Percentiles rank a stretch among this genome's conserved stretches.
Evolutionary conservation across 2,329 filamentous ascomycete genomes (phyloP).

Genomic region (Pezicula rhizophila): DNA sequence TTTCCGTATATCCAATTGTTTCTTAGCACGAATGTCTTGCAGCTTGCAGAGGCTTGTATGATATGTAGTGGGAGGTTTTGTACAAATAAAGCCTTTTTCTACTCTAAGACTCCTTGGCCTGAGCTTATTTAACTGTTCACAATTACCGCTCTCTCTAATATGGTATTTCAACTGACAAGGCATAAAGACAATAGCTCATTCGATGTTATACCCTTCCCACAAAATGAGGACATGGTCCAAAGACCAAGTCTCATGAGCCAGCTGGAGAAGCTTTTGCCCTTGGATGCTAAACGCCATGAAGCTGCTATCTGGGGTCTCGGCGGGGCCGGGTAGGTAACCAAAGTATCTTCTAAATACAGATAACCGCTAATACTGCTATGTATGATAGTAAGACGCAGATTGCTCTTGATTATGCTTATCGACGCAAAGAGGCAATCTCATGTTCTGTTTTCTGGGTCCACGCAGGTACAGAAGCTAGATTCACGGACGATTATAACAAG

Average conservation of each 20-base stretch:
- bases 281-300: neutral
- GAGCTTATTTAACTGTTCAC: too few relatives aligned
- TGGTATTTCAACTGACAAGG: too few relatives aligned
- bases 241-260: neutral
- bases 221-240: neutral
- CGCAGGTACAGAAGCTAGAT: slow-evolving; percentile 28
- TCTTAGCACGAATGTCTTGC: too few relatives aligned
- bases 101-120: too few relatives aligned
- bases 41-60: too few relatives aligned
- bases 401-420: slow-evolving; percentile 30
- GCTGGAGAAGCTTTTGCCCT: neutral
- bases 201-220: neutral
- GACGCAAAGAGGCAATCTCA: slow-evolving; percentile 12
- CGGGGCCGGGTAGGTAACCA: slow-evolving; percentile 9
- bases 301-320: slow-evolving; percentile 13
- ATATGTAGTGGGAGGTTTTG: too few relatives aligned
- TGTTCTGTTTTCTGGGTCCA: slow-evolving; percentile 34
- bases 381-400: slow-evolving; percentile 32
- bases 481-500: slow-evolving; percentile 25
- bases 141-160: too few relatives aligned
- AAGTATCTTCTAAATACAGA: neutral
- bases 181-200: too few relatives aligned
- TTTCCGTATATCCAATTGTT: too few relatives aligned
- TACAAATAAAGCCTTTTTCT: too few relatives aligned
- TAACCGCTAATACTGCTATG: neutral